Evolutionary conservation across 768 basidiomycete genomes (phyloP).

Genomic region (Panus rudis): DNA sequence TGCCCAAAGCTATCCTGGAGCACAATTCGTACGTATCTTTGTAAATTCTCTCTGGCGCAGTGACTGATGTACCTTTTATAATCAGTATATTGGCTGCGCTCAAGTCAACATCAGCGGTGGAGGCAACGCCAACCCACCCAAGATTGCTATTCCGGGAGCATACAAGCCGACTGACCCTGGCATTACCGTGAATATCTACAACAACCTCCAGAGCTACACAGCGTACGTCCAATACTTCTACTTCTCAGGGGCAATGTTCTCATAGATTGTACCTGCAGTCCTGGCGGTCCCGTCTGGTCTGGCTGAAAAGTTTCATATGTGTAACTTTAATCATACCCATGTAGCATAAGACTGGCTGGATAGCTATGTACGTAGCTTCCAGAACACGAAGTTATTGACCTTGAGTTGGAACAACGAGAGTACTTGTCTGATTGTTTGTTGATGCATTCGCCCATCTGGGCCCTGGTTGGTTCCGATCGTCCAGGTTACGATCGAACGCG

Average conservation of each 20-base stretch:
- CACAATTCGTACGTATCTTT: conserved; percentile 30
- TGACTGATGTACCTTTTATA: neutral
- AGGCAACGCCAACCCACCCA: conserved; percentile 40
- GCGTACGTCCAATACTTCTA: conserved; percentile 11
- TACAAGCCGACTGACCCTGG: conserved; percentile 43
- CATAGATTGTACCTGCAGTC: conserved; percentile 7
- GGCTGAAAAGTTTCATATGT: conserved; percentile 9
- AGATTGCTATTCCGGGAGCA: conserved; percentile 41
- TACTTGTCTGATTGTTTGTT: no score
- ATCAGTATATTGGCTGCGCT: conserved; percentile 40
- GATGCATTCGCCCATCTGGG: no score
- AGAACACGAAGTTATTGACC: neutral
- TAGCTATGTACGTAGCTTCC: neutral
- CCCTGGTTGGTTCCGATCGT: no score
- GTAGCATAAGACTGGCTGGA: neutral
- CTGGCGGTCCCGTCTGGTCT: conserved; percentile 24
- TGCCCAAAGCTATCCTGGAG: conserved; percentile 38
- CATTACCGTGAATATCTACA: conserved; percentile 50
- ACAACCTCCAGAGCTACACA: conserved; percentile 48
- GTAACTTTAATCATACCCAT: neutral
- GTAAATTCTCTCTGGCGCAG: neutral
- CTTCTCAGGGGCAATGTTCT: neutral
- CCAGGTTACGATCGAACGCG: no score
- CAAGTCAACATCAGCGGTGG: conserved; percentile 41
- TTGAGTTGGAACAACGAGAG: no score